Base-by-base conservation (phyloP, 257 asterid genomes). In the Solanum commersonii region DNA sequence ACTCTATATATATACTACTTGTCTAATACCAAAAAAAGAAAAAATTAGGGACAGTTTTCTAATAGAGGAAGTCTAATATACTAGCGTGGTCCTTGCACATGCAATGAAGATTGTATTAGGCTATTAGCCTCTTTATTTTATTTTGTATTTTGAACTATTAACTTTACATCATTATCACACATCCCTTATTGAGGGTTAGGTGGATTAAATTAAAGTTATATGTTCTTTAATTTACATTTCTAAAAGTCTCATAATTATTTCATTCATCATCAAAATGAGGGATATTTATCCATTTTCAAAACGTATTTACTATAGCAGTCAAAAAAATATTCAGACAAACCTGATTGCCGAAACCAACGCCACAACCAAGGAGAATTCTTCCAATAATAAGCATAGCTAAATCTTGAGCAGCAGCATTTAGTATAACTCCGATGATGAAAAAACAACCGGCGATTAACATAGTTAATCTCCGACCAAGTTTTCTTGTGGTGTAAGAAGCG, bases 311-410 rank as follows among this genome's bases (percentile, higher is more conserved):
- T 18, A 52, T 27, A 67, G 22, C 18, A 67, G 5, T 27, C 38
- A 27, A 70, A 70, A 70, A 14, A 70, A 70, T 27, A 70, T 70
- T 8, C 0, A 15, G 25, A 56, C 65, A 3, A 20, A 56, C 98
- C 98, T 97, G 99, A 88, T 96, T 97, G 12, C 98, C 99, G 35
- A 97, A 97, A 7, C 99, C 99, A 22, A 97, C 95, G 0, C 99
- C 99, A 56, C 98, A 95, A 0, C 98, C 98, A 37, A 97, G 97
- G 18, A 95, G 60, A 89, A 97, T 93, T 87, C 98, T 85, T 63
- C 99, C 99, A 71, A 94, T 87, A 84, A 97, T 97, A 76, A 97
- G 98, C 99, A 97, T 97, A 16, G 98, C 94, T 44, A 95, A 94
- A 74, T 96, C 91, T 87, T 91, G 95, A 3, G 99, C 99, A 0